Conservation (phyloP, 2,329 filamentous ascomycete genomes). For the Diaporthe sp. region DNA sequence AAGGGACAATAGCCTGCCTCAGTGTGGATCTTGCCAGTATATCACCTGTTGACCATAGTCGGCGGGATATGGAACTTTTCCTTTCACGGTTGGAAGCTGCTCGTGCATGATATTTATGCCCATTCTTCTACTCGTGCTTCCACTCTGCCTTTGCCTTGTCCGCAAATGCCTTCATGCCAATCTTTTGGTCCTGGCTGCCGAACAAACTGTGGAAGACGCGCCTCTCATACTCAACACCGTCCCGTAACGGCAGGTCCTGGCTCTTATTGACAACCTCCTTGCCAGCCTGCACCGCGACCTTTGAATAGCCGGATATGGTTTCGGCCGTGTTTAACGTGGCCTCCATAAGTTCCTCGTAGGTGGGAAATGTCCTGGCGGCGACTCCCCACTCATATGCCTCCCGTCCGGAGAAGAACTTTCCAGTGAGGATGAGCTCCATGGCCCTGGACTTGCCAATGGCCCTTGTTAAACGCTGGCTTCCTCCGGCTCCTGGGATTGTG, state of each 20-base stretch:
- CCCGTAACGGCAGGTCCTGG: slow-evolving; percentile 87
- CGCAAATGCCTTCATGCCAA: slow-evolving; percentile 95
- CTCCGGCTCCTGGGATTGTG: slow-evolving; percentile 91
- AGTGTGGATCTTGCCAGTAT: neutral
- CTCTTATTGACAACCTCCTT: slow-evolving; percentile 99
- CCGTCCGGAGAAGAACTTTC: slow-evolving; percentile 84
- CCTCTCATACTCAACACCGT: slow-evolving; percentile 95
- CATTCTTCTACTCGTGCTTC: slow-evolving; percentile 77
- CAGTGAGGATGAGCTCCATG: slow-evolving; percentile 93
- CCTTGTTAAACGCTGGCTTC: slow-evolving; percentile 87
- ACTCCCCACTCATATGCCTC: slow-evolving; percentile 94
- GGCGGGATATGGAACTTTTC: neutral
- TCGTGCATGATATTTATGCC: neutral
- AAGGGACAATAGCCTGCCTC: neutral
- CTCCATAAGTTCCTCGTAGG: slow-evolving; percentile 85
- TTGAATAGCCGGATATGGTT: slow-evolving; percentile 89
- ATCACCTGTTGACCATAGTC: too few relatives aligned
- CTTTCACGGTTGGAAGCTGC: neutral
- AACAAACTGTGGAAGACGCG: slow-evolving; percentile 94
- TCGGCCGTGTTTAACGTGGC: slow-evolving; percentile 86
- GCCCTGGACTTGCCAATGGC: slow-evolving; percentile 87
- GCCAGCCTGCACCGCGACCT: slow-evolving; percentile 87
- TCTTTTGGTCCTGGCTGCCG: slow-evolving; percentile 96
- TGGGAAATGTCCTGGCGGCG: slow-evolving; percentile 85
- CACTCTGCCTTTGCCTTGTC: slow-evolving; percentile 96